Percentiles rank a stretch among this genome's conserved stretches.
Conservation (phyloP, 2,329 filamentous ascomycete genomes). For the Onygena corvina region DNA sequence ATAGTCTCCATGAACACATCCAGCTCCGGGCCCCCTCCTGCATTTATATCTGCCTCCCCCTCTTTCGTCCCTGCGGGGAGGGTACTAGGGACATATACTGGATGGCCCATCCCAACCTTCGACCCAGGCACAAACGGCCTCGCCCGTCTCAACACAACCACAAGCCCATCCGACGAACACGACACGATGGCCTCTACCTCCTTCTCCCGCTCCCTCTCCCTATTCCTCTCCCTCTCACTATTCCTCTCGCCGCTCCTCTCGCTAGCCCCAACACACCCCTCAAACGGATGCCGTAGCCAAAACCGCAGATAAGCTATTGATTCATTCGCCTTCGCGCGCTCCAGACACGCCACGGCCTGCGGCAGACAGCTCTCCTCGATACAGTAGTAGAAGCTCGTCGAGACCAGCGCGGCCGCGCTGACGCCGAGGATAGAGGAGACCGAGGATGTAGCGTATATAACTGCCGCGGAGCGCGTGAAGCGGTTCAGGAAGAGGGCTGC, state of each 20-base stretch:
- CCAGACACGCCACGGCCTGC: slow-evolving; percentile 65
- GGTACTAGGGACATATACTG: slow-evolving; percentile 39
- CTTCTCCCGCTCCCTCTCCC: too few relatives aligned
- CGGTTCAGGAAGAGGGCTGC: slow-evolving; percentile 77
- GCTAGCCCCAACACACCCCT: too few relatives aligned
- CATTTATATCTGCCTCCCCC: not conserved
- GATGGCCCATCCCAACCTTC: slow-evolving; percentile 30
- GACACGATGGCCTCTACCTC: slow-evolving; percentile 85
- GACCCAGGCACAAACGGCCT: slow-evolving; percentile 51
- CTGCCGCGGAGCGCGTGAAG: slow-evolving; percentile 67
- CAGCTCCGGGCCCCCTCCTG: slow-evolving; percentile 42
- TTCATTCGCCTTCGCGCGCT: slow-evolving; percentile 79
- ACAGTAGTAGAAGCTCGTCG: slow-evolving; percentile 77
- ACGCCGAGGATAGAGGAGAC: slow-evolving; percentile 65
- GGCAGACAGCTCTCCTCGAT: slow-evolving; percentile 65
- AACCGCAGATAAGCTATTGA: slow-evolving; percentile 84
- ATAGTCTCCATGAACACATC: slow-evolving; percentile 64
- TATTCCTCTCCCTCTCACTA: too few relatives aligned
- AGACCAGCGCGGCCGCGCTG: slow-evolving; percentile 53
- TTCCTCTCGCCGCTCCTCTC: not conserved
- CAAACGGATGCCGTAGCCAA: slow-evolving; percentile 68
- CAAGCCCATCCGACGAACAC: slow-evolving; percentile 76
- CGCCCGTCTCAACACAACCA: slow-evolving; percentile 66
- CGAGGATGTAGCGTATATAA: slow-evolving; percentile 77
- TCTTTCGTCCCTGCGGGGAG: too few relatives aligned